Evolutionary conservation across 2,329 filamentous ascomycete species (phyloP).

Genomic region (Aspergillus sp.): DNA sequence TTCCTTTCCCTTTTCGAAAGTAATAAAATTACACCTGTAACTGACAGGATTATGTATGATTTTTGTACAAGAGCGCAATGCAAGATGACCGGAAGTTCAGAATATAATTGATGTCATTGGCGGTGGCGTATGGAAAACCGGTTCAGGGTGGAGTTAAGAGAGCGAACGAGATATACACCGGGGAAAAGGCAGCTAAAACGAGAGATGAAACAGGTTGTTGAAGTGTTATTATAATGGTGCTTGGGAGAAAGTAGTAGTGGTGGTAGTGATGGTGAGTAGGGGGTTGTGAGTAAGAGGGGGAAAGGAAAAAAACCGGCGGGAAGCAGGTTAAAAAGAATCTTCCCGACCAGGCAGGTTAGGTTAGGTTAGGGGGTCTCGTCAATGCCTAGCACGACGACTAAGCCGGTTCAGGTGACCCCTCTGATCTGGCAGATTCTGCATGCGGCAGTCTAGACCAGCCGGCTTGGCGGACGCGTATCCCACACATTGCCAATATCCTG

Average conservation of each 20-base stretch:
- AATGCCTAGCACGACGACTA: no score
- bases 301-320: no score
- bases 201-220: not conserved
- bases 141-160: not conserved
- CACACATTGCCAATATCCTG: not conserved
- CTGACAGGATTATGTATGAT: no score
- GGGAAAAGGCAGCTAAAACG: constrained; percentile 2
- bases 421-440: constrained; percentile 18
- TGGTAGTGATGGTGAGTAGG: no score
- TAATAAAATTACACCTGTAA: no score
- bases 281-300: no score
- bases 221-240: not conserved
- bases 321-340: no score
- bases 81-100: not conserved
- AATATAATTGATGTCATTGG: no score
- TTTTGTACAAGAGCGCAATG: no score
- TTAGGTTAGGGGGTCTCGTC: no score
- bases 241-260: not conserved
- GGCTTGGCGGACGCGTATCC: not conserved
- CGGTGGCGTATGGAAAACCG: not conserved
- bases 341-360: not conserved
- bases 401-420: constrained; percentile 5
- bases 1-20: no score
- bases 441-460: constrained; percentile 7
- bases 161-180: not conserved